Base-by-base conservation (phyloP, 305 asterid species). In the Withania somnifera region DNA sequence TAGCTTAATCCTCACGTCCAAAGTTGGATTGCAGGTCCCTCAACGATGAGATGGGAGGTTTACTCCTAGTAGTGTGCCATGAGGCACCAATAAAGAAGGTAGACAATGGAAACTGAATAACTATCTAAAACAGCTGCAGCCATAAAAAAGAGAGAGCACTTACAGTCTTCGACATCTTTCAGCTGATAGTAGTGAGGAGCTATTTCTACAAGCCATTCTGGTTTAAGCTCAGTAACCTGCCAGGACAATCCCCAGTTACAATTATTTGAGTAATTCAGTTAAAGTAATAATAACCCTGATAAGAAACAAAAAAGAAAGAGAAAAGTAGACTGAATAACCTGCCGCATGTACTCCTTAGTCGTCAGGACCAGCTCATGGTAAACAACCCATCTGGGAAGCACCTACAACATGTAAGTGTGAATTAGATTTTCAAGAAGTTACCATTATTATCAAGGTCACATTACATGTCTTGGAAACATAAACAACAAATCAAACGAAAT, bases 321-420 rank as follows among this genome's bases (percentile, higher is more conserved):
- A 47, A 52, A 67, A 40, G 26, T 28, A 45, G 51, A 36, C 19
- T 36, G 36, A 11, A 13, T 14, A 78, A 87, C 97, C 97, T 95
- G 99, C 51, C 99, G 92, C 98, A 95, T 94, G 86, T 93, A 95
- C 89, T 95, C 99, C 92, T 95, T 95, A 9, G 97, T 89, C 2
- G 97, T 95, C 88, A 94, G 84, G 67, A 95, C 98, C 84, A 95
- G 87, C 84, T 95, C 99, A 82, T 95, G 99, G 89, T 95, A 94
- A 82, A 95, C 84, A 26, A 90, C 95, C 99, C 98, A 95, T 85
- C 97, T 92, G 0, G 98, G 99, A 61, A 89, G 95, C 24, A 87
- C 92, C 97, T 94, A 82, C 28, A 75, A 50, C 36, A 2, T 78
- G 67, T 38, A 28, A 45, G 51, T n/a, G 30, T 19, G 26, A 22